phyloP scores from a whole-genome alignment of 352 stramenopile genomes.

The Globisporangium recalcitrans region DNA sequence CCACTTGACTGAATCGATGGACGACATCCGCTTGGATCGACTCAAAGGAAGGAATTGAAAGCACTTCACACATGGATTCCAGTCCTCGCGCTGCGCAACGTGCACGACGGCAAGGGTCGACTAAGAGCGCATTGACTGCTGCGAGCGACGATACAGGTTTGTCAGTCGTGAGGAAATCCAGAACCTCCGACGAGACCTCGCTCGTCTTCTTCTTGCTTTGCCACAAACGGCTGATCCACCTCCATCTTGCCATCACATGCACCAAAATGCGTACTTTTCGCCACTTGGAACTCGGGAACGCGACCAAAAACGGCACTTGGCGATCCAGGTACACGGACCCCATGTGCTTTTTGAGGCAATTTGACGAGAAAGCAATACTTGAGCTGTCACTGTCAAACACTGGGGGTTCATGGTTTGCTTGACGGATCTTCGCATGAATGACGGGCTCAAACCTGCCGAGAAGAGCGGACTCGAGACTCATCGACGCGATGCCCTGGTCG shows the following conservation, averaged over 20 bases:
- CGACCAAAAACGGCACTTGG: conserved; percentile 32
- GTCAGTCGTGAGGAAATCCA: conserved; percentile 31
- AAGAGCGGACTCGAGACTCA: conserved; percentile 30
- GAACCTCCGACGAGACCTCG: conserved; percentile 20
- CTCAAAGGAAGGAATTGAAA: conserved; percentile 36
- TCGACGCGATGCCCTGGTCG: background rate
- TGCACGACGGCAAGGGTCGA: conserved; percentile 47
- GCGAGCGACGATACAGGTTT: conserved; percentile 22
- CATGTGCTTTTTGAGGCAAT: conserved; percentile 25
- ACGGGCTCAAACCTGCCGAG: conserved; percentile 21
- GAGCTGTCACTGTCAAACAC: conserved; percentile 17
- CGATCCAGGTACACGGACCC: conserved; percentile 22
- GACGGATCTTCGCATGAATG: conserved; percentile 13
- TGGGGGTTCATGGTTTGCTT: conserved; percentile 21
- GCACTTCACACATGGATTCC: conserved; percentile 37
- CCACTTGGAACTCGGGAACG: conserved; percentile 48
- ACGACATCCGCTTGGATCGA: conserved; percentile 50
- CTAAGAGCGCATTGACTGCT: conserved; percentile 24
- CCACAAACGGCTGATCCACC: background rate
- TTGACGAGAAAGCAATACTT: conserved; percentile 11
- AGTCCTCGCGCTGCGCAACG: conserved; percentile 40
- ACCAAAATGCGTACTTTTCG: conserved; percentile 32
- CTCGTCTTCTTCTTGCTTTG: background rate
- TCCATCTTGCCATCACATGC: conserved; percentile 39
- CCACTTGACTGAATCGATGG: conserved; percentile 42